Conservation (phyloP, 2,329 filamentous ascomycete species). For the Penicillium vulpinum region DNA sequence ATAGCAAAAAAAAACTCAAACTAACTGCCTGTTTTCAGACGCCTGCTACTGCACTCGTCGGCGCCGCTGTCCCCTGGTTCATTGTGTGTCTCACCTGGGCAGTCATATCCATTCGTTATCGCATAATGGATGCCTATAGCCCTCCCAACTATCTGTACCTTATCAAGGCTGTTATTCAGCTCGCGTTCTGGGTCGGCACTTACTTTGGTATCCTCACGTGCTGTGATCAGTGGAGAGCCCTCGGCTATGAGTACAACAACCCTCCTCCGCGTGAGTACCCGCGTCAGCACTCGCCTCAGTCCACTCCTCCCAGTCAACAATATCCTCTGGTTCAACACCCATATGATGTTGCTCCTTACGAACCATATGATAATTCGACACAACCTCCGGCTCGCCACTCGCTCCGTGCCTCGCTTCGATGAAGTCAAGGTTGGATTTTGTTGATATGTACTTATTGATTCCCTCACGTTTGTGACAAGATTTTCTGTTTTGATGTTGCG, state of each 20-base stretch:
- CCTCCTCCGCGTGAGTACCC: too few species aligned
- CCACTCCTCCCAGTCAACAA: background rate
- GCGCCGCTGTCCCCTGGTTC: conserved; percentile 21
- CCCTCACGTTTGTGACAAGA: background rate
- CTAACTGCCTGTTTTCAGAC: conserved; percentile 4
- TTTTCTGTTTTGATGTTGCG: background rate
- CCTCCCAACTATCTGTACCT: conserved; percentile 14
- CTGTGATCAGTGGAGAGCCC: conserved; percentile 20
- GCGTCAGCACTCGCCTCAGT: background rate
- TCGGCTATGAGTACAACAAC: conserved; percentile 6
- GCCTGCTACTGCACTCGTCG: conserved; percentile 15
- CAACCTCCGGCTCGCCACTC: background rate
- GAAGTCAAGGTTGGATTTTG: background rate
- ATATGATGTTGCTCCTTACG: background rate
- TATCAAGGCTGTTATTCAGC: conserved; percentile 10
- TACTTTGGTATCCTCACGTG: conserved; percentile 22
- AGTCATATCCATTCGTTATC: conserved; percentile 18
- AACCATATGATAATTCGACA: background rate
- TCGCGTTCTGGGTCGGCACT: conserved; percentile 22
- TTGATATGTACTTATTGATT: background rate
- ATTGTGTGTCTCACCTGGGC: conserved; percentile 11
- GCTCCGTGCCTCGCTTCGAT: background rate
- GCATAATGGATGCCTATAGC: background rate
- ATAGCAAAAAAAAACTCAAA: background rate
- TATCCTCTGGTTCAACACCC: background rate